Base-by-base conservation (phyloP, 257 asterid genomes). In the Gentiana straminea region DNA sequence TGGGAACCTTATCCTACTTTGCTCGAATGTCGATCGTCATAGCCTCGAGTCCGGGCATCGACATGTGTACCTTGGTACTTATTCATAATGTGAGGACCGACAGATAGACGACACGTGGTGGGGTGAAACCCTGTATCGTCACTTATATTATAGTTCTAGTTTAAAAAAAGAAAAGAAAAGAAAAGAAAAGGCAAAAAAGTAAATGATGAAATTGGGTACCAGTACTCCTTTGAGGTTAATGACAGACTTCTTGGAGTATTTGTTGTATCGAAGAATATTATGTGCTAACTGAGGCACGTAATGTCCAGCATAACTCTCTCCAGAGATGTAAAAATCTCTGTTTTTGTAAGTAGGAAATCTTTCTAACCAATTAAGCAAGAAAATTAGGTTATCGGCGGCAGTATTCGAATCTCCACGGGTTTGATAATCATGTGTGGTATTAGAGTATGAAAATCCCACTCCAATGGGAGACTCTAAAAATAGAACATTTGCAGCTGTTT, bases 391-490 rank as follows among this genome's bases (percentile, higher is more conserved):
- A 48, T 86, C 94, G 0, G 32, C 10, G 7, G 94, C 90, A 0
- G 94, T 83, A n/a, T 34, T 62, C 13, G 46, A 66, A 54, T 86
- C 95, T 33, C 94, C 94, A 1, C 83, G 72, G 0, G 4, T 49
- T 6, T 4, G 6, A 2, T 55, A 51, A 64, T 86, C 95, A 0
- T 61, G 35, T 12, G 94, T 73, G n/a, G 80, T 84, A 69, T 86
- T 86, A 2, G 95, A 77, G 36, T 86, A 86, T 2, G 95, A 86
- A 69, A 86, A 86, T 12, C 95, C 95, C 4, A 86, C 95, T 12
- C 95, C 95, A 0, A 91, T 94, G 0, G 94, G 95, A 51, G 95
- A 81, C 68, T 86, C 95, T 75, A 83, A 43, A 57, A 81, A 86
- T 66, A 86, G 66, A 53, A 86, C 76, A 66, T 86, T 86, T 58